Conservation (phyloP, 2,329 filamentous ascomycete genomes). For the Colletotrichum simmondsii region DNA sequence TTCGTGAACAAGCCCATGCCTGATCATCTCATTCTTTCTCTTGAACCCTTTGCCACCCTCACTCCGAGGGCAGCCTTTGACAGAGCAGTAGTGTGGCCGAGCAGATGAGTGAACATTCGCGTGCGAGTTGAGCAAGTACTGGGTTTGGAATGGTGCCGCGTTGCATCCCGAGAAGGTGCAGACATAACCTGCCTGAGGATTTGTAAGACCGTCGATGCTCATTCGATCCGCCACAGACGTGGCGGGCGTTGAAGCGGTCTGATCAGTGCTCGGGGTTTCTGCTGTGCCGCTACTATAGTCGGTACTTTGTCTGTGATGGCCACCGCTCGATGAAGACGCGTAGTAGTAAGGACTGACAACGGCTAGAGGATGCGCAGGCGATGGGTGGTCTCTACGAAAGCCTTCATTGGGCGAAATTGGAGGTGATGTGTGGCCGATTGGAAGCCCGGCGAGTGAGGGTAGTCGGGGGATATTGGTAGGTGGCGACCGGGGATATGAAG, state of each 20-base stretch:
- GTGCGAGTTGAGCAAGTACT: constrained; percentile 82
- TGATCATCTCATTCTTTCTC: constrained; percentile 79
- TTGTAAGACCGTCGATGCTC: constrained; percentile 69
- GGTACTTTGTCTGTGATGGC: constrained; percentile 47
- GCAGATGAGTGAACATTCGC: constrained; percentile 76
- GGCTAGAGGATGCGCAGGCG: constrained; percentile 55
- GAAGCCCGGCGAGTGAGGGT: constrained; percentile 39
- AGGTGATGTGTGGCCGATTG: constrained; percentile 47
- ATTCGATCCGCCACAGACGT: constrained; percentile 61
- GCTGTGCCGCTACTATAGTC: constrained; percentile 58
- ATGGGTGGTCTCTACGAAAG: constrained; percentile 57
- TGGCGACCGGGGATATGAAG: constrained; percentile 48
- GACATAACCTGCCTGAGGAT: constrained; percentile 63
- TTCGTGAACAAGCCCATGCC: constrained; percentile 88
- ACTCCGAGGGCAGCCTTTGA: constrained; percentile 70
- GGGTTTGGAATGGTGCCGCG: constrained; percentile 80
- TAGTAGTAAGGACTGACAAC: constrained; percentile 52
- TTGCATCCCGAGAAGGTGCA: constrained; percentile 74
- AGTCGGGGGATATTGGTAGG: constrained; percentile 45
- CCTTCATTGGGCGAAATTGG: constrained; percentile 62
- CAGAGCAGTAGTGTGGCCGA: constrained; percentile 73
- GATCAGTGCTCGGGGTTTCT: constrained; percentile 59
- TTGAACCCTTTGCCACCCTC: constrained; percentile 77
- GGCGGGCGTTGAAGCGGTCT: constrained; percentile 54
- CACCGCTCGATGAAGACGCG: constrained; percentile 42